phyloP scores from a whole-genome alignment of 2,329 filamentous ascomycete genomes.

The Fusarium udum region DNA sequence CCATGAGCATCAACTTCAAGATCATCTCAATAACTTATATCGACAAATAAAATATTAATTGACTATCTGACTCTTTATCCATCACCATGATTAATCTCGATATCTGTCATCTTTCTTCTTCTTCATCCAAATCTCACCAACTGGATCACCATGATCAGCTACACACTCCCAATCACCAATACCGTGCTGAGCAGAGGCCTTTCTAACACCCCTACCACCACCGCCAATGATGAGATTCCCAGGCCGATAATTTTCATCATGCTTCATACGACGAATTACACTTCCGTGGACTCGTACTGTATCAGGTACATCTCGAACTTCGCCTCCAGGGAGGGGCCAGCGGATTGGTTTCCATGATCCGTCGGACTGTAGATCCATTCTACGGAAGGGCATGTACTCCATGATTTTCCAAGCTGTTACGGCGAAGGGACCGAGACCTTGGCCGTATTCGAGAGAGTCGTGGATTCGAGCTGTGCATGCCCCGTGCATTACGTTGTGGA shows the following conservation, averaged over 20 bases:
- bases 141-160: constrained; percentile 69
- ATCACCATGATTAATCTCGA: not conserved
- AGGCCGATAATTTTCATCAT: constrained; percentile 72
- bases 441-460: constrained; percentile 73
- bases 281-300: constrained; percentile 77
- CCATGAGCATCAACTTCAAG: not conserved
- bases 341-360: constrained; percentile 82
- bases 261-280: constrained; percentile 76
- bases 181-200: constrained; percentile 68
- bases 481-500: constrained; percentile 66
- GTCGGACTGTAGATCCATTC: constrained; percentile 79
- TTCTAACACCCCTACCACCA: constrained; percentile 74
- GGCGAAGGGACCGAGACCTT: constrained; percentile 63
- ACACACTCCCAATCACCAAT: constrained; percentile 78
- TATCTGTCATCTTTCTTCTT: constrained; percentile 41
- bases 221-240: constrained; percentile 84
- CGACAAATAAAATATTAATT: constrained; percentile 16
- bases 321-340: constrained; percentile 81
- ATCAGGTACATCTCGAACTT: constrained; percentile 78
- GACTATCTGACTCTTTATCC: not conserved
- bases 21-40: not conserved
- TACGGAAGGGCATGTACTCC: constrained; percentile 83
- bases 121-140: constrained; percentile 74
- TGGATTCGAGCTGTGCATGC: constrained; percentile 69
- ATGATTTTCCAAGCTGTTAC: constrained; percentile 79